phyloP scores from a whole-genome alignment of 2,329 filamentous ascomycete genomes.

The Fusarium falciforme region DNA sequence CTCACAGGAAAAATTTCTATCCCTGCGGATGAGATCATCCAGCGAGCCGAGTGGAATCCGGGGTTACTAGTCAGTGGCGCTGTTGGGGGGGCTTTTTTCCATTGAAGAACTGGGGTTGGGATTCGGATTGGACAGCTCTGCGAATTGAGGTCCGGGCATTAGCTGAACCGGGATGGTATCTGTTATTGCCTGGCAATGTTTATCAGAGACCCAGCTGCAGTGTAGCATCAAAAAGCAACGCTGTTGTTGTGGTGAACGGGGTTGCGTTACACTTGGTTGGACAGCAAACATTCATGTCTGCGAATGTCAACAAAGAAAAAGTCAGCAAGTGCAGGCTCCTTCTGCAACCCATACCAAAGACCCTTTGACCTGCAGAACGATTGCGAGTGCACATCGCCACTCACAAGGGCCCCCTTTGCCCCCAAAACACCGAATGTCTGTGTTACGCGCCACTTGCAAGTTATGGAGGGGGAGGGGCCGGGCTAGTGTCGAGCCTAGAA shows the following conservation, averaged over 20 bases:
- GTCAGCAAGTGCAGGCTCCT: not conserved
- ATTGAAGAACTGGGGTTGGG: not conserved
- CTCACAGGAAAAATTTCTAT: not conserved
- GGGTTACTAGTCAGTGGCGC: slow-evolving; percentile 12
- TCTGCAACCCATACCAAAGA: not conserved
- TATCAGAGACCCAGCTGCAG: not conserved
- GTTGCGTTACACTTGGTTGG: not conserved
- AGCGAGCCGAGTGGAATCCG: slow-evolving; percentile 22
- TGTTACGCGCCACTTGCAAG: slow-evolving; percentile 18
- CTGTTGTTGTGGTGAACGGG: slow-evolving; percentile 24
- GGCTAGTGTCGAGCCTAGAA: slow-evolving; percentile 13
- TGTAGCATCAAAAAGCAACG: slow-evolving; percentile 7
- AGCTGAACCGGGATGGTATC: not conserved
- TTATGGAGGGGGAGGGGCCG: slow-evolving; percentile 7
- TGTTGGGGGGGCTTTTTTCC: slow-evolving; percentile 10
- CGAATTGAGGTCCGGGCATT: not conserved
- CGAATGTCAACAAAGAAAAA: not conserved
- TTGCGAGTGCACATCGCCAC: slow-evolving; percentile 16
- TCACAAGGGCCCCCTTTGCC: not conserved
- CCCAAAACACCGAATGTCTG: slow-evolving; percentile 23
- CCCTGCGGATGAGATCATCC: slow-evolving; percentile 26
- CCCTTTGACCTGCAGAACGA: not conserved
- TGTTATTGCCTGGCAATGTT: not conserved
- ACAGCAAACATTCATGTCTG: not conserved
- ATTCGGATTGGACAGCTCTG: not conserved